Evolutionary conservation across 2,329 filamentous ascomycete genomes (phyloP), one percentile per base, ranked within the genome.

Genomic region (Cladophialophora bantiana): DNA sequence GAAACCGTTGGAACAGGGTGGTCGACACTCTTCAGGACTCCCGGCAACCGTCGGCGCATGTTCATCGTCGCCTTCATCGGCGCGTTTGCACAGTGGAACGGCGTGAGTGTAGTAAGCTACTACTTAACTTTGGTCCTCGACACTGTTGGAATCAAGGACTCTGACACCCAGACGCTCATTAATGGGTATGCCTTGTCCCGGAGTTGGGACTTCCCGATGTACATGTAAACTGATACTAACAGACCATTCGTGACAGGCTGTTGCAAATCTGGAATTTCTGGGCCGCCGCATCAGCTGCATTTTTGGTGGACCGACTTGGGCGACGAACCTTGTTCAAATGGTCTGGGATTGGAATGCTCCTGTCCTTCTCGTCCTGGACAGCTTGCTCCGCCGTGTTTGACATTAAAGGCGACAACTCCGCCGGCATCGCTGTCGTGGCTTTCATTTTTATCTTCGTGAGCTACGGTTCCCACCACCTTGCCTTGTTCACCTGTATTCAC

Each of bases 1-100:
- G 76, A 81, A 60, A 78, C 80, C 64, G 77, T 75, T 59, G 77
- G 79, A 12, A 55, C 61, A 6, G 42, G 32, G 67, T 90, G 89
- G 75, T 68, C 84, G 15, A 87, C 89, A 74, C 88, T 90, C 71
- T 71, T 90, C 72, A 79, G 78, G 69, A 90, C 89, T 31, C 78
- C 79, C 13, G 85, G 83, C 42, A 88, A 88, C 74, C 81, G 85
- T 48, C 82, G 83, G 69, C 80, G 86, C 36, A 77, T 86, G 20
- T 73, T 85, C 57, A 86, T 88, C 64, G 77, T 83, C 18, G 74
- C 86, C 48, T 78, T 80, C 26, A 78, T 85, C 3, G 85, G 85
- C 61, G 77, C 85, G 65, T 87, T 87, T 77, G 83, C 82, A 4
- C 85, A 88, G 68, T 87, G 84, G 83, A 83, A 80, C 59, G 85